A percentile compares a stretch with the other conserved stretches of the same genome.
These are phyloP conservation scores for Evernia prunastri DNA, from an alignment of 495 filamentous ascomycete genomes.

Conservation along the genomic window DNA sequence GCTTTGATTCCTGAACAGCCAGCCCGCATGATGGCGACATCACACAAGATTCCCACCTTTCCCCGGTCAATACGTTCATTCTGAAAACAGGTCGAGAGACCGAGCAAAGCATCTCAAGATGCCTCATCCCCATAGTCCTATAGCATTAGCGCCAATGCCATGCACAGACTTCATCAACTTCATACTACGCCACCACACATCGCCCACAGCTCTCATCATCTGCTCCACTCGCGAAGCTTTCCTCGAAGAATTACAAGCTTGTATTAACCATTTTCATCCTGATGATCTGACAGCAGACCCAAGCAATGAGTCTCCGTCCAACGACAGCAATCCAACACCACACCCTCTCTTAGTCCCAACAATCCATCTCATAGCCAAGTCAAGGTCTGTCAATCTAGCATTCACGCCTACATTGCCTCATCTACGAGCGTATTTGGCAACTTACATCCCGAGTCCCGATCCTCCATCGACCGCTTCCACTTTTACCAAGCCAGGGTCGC, in stretches of 20 bases:
- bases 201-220: constrained; percentile 58
- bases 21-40: background rate
- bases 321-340: constrained; percentile 14
- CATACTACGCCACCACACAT: constrained; percentile 49
- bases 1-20: background rate
- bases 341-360: constrained; percentile 53
- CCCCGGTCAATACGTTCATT: background rate
- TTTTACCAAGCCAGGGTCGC: constrained; percentile 8
- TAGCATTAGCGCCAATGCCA: constrained; percentile 15
- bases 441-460: constrained; percentile 36
- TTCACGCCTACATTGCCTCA: constrained; percentile 71
- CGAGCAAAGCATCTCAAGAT: constrained; percentile 5
- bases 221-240: constrained; percentile 63
- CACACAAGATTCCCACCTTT: background rate
- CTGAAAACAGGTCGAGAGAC: background rate
- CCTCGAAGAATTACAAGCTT: constrained; percentile 42
- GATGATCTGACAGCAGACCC: background rate
- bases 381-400: constrained; percentile 58
- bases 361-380: constrained; percentile 59
- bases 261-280: constrained; percentile 18
- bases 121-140: background rate
- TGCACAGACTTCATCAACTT: constrained; percentile 52
- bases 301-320: background rate
- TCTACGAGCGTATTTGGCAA: constrained; percentile 67
- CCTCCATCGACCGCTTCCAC: constrained; percentile 25